Evolutionary conservation across 2,329 filamentous ascomycete species (phyloP).

Genomic region (Exophiala xenobiotica): DNA sequence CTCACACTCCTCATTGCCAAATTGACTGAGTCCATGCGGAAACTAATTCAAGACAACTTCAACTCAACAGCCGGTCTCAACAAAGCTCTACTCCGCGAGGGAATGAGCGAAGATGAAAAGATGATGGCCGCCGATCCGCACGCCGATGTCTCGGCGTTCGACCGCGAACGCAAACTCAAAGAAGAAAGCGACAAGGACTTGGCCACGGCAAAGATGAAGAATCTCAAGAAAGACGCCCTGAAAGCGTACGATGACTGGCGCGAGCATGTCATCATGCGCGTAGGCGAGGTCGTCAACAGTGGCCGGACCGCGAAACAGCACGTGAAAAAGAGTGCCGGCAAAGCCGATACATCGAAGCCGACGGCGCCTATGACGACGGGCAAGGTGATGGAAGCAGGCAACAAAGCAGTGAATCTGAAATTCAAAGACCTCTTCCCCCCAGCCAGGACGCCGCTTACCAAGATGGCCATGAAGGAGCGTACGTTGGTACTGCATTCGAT

Average conservation of each 20-base stretch:
- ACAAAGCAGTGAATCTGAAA: slow-evolving; percentile 22
- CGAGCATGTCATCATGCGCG: slow-evolving; percentile 64
- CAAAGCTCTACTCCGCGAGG: slow-evolving; percentile 20
- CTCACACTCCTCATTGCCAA: slow-evolving; percentile 43
- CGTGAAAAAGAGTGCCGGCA: slow-evolving; percentile 34
- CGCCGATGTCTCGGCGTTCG: slow-evolving; percentile 31
- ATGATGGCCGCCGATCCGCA: slow-evolving; percentile 32
- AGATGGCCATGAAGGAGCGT: slow-evolving; percentile 60
- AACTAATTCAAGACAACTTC: slow-evolving; percentile 40
- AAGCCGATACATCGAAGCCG: slow-evolving; percentile 13
- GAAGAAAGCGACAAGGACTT: slow-evolving; percentile 40
- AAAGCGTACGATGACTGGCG: slow-evolving; percentile 80
- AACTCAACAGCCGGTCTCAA: slow-evolving; percentile 33
- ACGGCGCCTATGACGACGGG: slow-evolving; percentile 17
- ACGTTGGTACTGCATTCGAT: slow-evolving; percentile 69
- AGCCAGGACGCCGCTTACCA: slow-evolving; percentile 60
- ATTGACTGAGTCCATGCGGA: slow-evolving; percentile 43
- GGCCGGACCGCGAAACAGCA: slow-evolving; percentile 44
- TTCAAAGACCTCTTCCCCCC: slow-evolving; percentile 57
- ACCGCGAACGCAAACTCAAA: slow-evolving; percentile 33
- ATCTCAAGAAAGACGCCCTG: slow-evolving; percentile 66
- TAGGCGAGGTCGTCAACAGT: slow-evolving; percentile 66
- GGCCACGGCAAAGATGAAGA: slow-evolving; percentile 30
- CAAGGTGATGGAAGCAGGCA: slow-evolving; percentile 20
- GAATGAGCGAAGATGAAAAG: slow-evolving; percentile 32